These are phyloP conservation scores for Bruguiera sexangula DNA, from an alignment of 345 rosid genomes.

Conservation along the genomic window DNA sequence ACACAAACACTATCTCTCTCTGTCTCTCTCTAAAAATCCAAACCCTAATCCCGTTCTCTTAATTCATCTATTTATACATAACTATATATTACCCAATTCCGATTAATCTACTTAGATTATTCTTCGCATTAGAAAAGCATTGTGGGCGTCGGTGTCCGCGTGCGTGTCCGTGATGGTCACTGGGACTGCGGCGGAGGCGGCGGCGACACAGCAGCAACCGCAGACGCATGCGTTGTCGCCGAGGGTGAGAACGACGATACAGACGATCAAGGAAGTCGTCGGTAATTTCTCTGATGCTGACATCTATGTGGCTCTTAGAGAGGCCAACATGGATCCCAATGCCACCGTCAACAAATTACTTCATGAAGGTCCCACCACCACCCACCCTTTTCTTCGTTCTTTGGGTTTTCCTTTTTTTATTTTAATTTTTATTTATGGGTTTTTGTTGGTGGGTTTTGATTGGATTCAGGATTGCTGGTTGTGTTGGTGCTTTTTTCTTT, in stretches of 20 bases:
- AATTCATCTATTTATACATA: neutral
- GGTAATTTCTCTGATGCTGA: constrained; percentile 76
- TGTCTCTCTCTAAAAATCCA: constrained; percentile 21
- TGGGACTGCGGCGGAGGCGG: neutral
- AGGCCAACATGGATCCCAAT: constrained; percentile 74
- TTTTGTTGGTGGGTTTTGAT: neutral
- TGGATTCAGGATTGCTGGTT: neutral
- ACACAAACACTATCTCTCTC: neutral
- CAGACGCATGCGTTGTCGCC: constrained; percentile 37
- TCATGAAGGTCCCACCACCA: constrained; percentile 49
- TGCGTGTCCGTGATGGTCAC: constrained; percentile 41
- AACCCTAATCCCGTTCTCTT: constrained; percentile 33
- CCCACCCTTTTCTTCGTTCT: neutral
- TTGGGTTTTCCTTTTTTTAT: neutral
- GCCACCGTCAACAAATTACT: constrained; percentile 75
- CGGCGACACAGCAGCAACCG: constrained; percentile 16
- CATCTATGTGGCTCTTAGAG: constrained; percentile 63
- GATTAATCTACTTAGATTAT: too few relatives aligned
- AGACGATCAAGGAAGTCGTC: constrained; percentile 68
- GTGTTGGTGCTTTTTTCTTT: neutral
- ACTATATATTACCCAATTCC: neutral
- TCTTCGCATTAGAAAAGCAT: too few relatives aligned
- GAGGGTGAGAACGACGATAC: constrained; percentile 53
- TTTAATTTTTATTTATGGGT: neutral
- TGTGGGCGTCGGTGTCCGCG: neutral